Conservation (phyloP, 2,329 filamentous ascomycete genomes). For the Diaporthe sp. region DNA sequence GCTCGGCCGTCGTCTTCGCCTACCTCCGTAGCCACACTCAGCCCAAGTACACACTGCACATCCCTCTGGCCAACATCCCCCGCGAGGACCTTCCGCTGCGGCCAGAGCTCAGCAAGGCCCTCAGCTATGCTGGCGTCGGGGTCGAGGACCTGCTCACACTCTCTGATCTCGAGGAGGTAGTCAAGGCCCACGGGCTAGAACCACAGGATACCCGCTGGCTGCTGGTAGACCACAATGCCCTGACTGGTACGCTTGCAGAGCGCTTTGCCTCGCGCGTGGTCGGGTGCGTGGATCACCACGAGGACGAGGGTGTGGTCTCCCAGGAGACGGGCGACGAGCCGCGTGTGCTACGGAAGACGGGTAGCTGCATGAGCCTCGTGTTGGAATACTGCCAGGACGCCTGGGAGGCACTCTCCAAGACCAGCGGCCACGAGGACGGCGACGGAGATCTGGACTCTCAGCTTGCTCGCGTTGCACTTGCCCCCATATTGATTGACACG, state of each 20-base stretch:
- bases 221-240: conserved; percentile 84
- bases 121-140: conserved; percentile 71
- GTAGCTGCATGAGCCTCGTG: conserved; percentile 82
- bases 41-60: conserved; percentile 67
- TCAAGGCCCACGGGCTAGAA: conserved; percentile 52
- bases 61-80: conserved; percentile 81
- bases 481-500: conserved; percentile 82
- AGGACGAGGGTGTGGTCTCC: conserved; percentile 74
- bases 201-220: conserved; percentile 76
- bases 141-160: conserved; percentile 75
- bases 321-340: conserved; percentile 61
- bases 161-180: conserved; percentile 59
- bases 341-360: conserved; percentile 74
- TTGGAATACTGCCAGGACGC: conserved; percentile 68
- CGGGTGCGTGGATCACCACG: conserved; percentile 85
- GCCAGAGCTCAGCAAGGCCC: conserved; percentile 78
- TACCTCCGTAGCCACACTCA: conserved; percentile 77
- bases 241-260: conserved; percentile 73
- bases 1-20: conserved; percentile 79
- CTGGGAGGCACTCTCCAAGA: conserved; percentile 67
- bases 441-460: conserved; percentile 64
- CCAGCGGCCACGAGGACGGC: conserved; percentile 51
- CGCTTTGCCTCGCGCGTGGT: conserved; percentile 67
- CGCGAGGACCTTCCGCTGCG: conserved; percentile 78
- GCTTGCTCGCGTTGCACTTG: conserved; percentile 77